Conservation (phyloP, 1,284 basidiomycete species). For the Waitea zeae region DNA sequence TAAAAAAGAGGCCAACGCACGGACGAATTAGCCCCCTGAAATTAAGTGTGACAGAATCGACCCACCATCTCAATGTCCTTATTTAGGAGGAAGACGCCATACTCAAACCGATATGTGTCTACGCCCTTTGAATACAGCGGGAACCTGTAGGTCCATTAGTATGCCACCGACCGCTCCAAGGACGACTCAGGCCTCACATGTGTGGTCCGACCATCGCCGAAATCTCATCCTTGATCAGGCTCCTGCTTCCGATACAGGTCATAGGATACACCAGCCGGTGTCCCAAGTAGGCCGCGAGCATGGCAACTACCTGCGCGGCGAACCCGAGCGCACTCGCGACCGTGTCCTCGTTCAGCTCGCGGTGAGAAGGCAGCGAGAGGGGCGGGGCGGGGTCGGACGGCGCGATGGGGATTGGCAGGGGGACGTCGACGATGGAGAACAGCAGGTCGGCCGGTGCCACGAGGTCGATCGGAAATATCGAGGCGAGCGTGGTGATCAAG, state of each 20-base stretch:
- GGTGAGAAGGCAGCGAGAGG: constrained; percentile 41
- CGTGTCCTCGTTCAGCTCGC: constrained; percentile 66
- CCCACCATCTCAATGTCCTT: constrained; percentile 97
- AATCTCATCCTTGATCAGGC: constrained; percentile 79
- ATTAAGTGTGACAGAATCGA: too few species aligned
- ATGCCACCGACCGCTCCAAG: neutral
- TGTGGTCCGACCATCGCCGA: constrained; percentile 87
- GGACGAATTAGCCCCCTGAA: too few species aligned
- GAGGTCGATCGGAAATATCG: constrained; percentile 80
- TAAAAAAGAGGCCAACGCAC: constrained; percentile 7
- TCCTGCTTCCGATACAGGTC: constrained; percentile 76
- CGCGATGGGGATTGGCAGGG: constrained; percentile 69
- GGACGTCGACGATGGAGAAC: constrained; percentile 69
- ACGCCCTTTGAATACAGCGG: constrained; percentile 89
- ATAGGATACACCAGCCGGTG: constrained; percentile 77
- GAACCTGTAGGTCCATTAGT: constrained; percentile 36
- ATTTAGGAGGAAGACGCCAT: constrained; percentile 92
- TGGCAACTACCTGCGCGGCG: constrained; percentile 68
- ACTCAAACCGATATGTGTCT: constrained; percentile 94
- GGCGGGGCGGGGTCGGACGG: constrained; percentile 78
- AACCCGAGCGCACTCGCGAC: constrained; percentile 80
- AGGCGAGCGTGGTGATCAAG: constrained; percentile 60
- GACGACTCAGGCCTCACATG: constrained; percentile 37
- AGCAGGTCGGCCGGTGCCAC: constrained; percentile 66
- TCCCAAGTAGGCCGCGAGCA: constrained; percentile 66